phyloP scores from a whole-genome alignment of 2,329 filamentous ascomycete genomes.

The Celoporthe dispersa region DNA sequence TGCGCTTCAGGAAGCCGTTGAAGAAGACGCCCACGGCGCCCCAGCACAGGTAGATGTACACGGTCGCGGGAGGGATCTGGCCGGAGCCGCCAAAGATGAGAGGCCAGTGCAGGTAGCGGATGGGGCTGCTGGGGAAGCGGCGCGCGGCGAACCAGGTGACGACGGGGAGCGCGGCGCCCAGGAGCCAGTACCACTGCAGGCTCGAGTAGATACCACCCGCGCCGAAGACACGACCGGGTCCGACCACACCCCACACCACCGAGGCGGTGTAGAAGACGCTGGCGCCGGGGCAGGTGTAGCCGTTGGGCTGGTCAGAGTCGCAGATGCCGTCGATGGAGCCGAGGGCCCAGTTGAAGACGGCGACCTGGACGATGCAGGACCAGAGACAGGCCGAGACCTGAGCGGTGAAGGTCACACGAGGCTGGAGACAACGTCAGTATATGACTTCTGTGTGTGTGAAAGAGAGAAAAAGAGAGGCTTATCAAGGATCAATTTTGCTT shows the following conservation, averaged over 20 bases:
- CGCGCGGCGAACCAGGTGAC: conserved; percentile 34
- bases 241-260: conserved; percentile 45
- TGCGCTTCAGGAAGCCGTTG: conserved; percentile 52
- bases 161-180: conserved; percentile 37
- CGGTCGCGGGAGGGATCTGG: conserved; percentile 46
- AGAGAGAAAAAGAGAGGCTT: background rate
- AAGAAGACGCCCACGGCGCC: conserved; percentile 55
- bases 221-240: conserved; percentile 41
- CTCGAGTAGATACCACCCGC: conserved; percentile 37
- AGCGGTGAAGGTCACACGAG: conserved; percentile 40
- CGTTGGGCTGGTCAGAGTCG: conserved; percentile 32
- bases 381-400: conserved; percentile 28
- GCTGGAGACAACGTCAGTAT: conserved; percentile 35
- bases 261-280: conserved; percentile 44
- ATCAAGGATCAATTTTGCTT: too few relatives aligned
- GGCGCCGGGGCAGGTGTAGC: conserved; percentile 42
- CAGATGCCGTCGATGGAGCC: conserved; percentile 53
- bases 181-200: conserved; percentile 39
- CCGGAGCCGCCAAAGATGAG: conserved; percentile 39
- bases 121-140: conserved; percentile 31
- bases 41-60: conserved; percentile 52
- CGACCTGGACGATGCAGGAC: conserved; percentile 49
- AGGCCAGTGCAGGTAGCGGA: conserved; percentile 38
- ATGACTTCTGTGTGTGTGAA: too few relatives aligned
- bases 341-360: conserved; percentile 46